A percentile compares a stretch with the other conserved stretches of the same genome.
Evolutionary conservation across 257 asterid species (phyloP).

Genomic region (Solanum appendiculatum): DNA sequence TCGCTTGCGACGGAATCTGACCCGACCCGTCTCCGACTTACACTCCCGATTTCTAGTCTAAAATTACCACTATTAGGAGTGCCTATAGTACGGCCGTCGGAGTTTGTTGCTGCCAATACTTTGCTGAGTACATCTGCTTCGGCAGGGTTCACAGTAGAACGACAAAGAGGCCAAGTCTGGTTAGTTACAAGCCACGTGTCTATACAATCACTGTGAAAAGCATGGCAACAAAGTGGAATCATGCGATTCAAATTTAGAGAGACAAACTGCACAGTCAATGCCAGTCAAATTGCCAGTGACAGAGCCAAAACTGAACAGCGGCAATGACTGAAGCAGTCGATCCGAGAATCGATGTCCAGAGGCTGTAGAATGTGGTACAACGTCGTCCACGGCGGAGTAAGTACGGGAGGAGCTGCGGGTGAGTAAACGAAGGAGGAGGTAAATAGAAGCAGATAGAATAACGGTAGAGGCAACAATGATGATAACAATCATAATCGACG

Average conservation of each 20-base stretch:
- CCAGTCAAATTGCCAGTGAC: conserved; percentile 46
- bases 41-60: conserved; percentile 65
- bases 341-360: neutral
- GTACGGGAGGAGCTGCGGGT: conserved; percentile 31
- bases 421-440: conserved; percentile 62
- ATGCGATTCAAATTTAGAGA: conserved; percentile 57
- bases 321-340: conserved; percentile 38
- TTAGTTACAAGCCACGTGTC: conserved; percentile 77
- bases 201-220: conserved; percentile 73
- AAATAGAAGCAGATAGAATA: conserved; percentile 55
- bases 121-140: conserved; percentile 40
- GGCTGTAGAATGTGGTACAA: conserved; percentile 18
- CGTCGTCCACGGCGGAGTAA: conserved; percentile 29
- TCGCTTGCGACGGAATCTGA: neutral
- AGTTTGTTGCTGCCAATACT: conserved; percentile 12
- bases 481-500: conserved; percentile 42
- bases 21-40: conserved; percentile 40
- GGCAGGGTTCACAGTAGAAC: conserved; percentile 50
- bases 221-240: conserved; percentile 91
- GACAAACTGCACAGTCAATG: conserved; percentile 81
- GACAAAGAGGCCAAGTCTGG: conserved; percentile 79
- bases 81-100: neutral
- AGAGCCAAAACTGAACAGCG: conserved; percentile 55
- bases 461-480: conserved; percentile 56
- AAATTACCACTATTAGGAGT: conserved; percentile 41